Base-by-base conservation (phyloP, 1,284 basidiomycete species). In the Violaceomyces palustris region DNA sequence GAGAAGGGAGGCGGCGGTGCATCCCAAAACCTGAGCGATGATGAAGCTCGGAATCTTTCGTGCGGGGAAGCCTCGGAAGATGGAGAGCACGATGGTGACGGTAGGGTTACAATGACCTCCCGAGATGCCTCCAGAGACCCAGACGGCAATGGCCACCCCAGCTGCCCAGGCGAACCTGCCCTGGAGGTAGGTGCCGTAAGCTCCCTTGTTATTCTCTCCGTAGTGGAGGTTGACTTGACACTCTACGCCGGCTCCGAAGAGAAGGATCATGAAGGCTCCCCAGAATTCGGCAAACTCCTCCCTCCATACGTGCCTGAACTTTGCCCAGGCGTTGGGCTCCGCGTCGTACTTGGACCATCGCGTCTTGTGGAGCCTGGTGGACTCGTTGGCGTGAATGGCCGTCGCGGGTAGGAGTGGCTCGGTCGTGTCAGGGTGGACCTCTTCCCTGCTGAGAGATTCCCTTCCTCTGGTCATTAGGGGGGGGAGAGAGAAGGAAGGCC, bases 1-100 rank as follows among this genome's bases (percentile, higher is more conserved):
- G 18, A 87, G 67, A 1, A 81, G 79, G 14, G 82, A 81, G 14
- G 84, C 87, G 34, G 80, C 76, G 14, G 86, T 69, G 2, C 77
- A 86, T 26, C 87, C 88, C 21, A 88, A 69, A 8, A 84, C 53
- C 72, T 90, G 87, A 0, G 84, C 80, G 28, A 81, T 63, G 38
- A 87, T 80, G 67, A 84, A 90, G 56, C 67, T 76, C 0, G 85
- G 84, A 0, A 88, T 84, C 67, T 88, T 88, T 50, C 79, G 79
- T 81, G 82, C 83, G 1, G 88, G 85, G 73, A 90, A 88, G 38
- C 78, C 78, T 45, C 87, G 81, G 64, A 82, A 81, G 5, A 81
- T 76, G 1, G 84, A 84, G 34, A 87, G 63, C 5, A 82, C 78
- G 27, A 88, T 64, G 3, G 86, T 88, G 14, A 63, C 62, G 8